Base-by-base conservation (phyloP, 2,329 filamentous ascomycete genomes). In the Bertia moriformis region DNA sequence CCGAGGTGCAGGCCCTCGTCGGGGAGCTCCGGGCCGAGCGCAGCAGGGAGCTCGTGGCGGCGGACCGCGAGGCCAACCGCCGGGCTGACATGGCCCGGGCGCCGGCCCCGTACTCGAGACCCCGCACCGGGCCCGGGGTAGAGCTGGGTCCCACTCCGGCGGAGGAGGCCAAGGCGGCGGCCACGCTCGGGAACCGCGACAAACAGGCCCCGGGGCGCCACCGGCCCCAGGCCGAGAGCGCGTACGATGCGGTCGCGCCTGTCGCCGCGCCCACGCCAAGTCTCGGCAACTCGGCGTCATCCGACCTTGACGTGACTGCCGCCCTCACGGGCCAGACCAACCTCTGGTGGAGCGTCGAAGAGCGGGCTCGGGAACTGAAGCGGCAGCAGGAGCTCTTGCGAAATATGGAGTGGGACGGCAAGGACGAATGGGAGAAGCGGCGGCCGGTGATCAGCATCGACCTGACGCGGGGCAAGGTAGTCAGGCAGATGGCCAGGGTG, bases 371-470 rank as follows among this genome's bases (percentile, higher is more conserved):
- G 46, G 85, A 91, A 54, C 62, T 94, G 41, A 93, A 89, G 58
- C 72, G 78, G 42, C 88, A 94, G 59, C 87, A 93, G 59, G 84
- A 83, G 54, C 63, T 88, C 3, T 59, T 93, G 47, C 66, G 85
- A 4, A 85, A 93, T 58, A 78, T 91, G 67, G 84, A 93, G 50
- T 93, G 87, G 78, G 83, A 82, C 47, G 78, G 82, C 3, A 66
- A 73, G 39, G 86, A 87, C 0, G 88, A 93, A 44, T 94, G 87
- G 57, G 88, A 95, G 62, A 93, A 89, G 68, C 71, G 84, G 43
- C n/a, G n/a, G n/a, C n/a, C n/a, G n/a, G 81, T 95, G 1, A 72
- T 93, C 46, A 89, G 83, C 51, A 83, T 94, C 43, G 86, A 94
- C 53, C 62, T 94, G 1, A 77, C 78, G 5, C 80, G 79, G 1